These are phyloP conservation scores for Asterochloris sp. DNA, from an alignment of 139 green algal species.

Conservation along the genomic window DNA sequence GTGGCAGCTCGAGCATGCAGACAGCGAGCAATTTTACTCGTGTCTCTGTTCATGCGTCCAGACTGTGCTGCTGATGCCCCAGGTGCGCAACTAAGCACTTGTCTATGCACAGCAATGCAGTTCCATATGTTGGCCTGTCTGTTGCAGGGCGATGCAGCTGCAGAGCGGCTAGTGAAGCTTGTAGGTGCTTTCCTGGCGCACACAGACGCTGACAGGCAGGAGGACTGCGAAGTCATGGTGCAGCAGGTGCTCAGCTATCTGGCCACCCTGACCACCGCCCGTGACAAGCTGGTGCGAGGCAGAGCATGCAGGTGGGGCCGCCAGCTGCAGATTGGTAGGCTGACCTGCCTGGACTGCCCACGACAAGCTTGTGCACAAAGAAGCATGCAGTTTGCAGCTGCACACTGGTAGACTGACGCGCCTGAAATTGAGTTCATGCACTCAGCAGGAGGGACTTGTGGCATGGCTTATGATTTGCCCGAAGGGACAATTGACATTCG, in stretches of 20 bases:
- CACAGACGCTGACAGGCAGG: not conserved
- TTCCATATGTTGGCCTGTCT: not conserved
- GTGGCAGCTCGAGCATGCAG: not conserved
- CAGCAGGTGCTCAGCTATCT: constrained; percentile 8
- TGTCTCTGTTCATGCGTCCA: not conserved
- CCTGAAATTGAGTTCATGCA: too few species aligned
- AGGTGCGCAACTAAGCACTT: not conserved
- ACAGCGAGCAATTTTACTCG: not conserved
- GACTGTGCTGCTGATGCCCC: not conserved
- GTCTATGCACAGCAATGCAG: too few species aligned
- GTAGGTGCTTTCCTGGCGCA: not conserved
- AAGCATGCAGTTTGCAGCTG: too few species aligned
- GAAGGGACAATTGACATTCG: too few species aligned
- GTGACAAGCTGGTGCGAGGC: not conserved
- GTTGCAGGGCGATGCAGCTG: not conserved
- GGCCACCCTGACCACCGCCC: not conserved
- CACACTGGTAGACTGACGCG: too few species aligned
- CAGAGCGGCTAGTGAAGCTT: not conserved
- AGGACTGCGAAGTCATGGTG: constrained; percentile 1
- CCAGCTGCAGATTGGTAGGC: too few species aligned
- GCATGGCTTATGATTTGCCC: too few species aligned
- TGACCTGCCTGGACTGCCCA: too few species aligned
- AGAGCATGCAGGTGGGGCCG: not conserved
- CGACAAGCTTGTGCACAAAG: too few species aligned
- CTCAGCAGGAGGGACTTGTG: too few species aligned